These are phyloP conservation scores for Aspergillus sclerotialis DNA, from an alignment of 2,329 filamentous ascomycete species.

Conservation along the genomic window DNA sequence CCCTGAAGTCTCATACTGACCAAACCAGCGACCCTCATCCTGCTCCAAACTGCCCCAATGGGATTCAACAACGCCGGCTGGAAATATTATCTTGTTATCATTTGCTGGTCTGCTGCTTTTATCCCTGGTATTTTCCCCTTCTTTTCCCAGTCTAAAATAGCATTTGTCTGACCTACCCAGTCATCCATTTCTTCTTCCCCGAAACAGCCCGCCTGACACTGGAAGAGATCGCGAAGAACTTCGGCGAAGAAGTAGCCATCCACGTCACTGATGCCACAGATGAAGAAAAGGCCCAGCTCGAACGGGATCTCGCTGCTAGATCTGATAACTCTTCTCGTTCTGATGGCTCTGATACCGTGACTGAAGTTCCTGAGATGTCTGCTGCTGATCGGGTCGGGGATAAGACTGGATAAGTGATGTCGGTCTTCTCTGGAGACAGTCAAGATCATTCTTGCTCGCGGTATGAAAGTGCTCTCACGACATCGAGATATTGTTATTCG, in stretches of 20 bases:
- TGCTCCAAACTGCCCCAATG: conserved; percentile 41
- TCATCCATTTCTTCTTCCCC: conserved; percentile 40
- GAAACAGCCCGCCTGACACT: conserved; percentile 38
- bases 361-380: too few relatives aligned
- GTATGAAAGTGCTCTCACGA: too few relatives aligned
- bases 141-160: not conserved
- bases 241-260: conserved; percentile 47
- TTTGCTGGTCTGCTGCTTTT: conserved; percentile 38
- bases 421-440: too few relatives aligned
- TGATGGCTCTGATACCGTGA: not conserved
- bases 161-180: conserved; percentile 15
- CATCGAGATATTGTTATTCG: too few relatives aligned
- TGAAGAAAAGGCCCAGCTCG: conserved; percentile 22
- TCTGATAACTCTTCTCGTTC: not conserved
- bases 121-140: conserved; percentile 25
- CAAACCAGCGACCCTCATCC: conserved; percentile 37
- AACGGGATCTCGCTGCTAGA: not conserved
- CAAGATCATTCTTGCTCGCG: too few relatives aligned
- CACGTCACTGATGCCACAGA: conserved; percentile 39
- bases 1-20: conserved; percentile 1
- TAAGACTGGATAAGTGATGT: too few relatives aligned
- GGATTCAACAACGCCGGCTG: conserved; percentile 41
- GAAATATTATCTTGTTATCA: conserved; percentile 47
- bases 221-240: conserved; percentile 41
- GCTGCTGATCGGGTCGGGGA: too few relatives aligned